These are phyloP conservation scores for Pyrenophora graminea DNA, from an alignment of 2,329 filamentous ascomycete genomes.

Conservation along the genomic window DNA sequence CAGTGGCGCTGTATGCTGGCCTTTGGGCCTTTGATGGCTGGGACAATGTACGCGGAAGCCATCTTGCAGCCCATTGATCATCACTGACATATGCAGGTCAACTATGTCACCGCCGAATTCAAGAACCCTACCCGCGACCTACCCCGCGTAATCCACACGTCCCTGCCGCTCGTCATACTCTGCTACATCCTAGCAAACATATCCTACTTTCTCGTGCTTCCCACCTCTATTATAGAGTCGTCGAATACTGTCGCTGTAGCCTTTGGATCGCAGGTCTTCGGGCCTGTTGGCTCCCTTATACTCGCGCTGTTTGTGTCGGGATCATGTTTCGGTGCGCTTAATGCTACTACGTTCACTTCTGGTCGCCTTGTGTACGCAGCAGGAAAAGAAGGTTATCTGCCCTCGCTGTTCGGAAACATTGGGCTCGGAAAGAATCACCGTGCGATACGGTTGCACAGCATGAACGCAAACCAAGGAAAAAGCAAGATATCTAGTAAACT, in stretches of 20 bases:
- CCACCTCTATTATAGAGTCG: slow-evolving; percentile 75
- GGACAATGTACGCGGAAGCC: slow-evolving; percentile 78
- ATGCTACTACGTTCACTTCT: slow-evolving; percentile 91
- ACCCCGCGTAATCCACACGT: slow-evolving; percentile 92
- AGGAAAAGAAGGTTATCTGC: slow-evolving; percentile 93
- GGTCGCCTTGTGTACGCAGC: slow-evolving; percentile 91
- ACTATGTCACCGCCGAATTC: slow-evolving; percentile 97
- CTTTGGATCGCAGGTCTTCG: slow-evolving; percentile 90
- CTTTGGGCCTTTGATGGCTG: slow-evolving; percentile 98
- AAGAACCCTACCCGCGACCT: slow-evolving; percentile 87
- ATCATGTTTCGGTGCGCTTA: slow-evolving; percentile 92
- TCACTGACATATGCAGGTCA: slow-evolving; percentile 65
- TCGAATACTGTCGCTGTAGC: slow-evolving; percentile 95
- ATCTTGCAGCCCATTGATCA: neutral
- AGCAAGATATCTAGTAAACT: slow-evolving; percentile 29
- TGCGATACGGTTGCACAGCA: slow-evolving; percentile 40
- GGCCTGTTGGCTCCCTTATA: slow-evolving; percentile 76
- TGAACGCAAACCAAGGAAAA: slow-evolving; percentile 25
- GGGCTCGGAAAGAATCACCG: slow-evolving; percentile 63
- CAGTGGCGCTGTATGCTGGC: slow-evolving; percentile 90
- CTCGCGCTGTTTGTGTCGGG: slow-evolving; percentile 88
- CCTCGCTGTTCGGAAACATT: slow-evolving; percentile 78
- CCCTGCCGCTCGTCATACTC: slow-evolving; percentile 90
- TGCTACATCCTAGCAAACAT: slow-evolving; percentile 90
- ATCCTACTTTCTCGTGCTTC: slow-evolving; percentile 92